phyloP scores from a whole-genome alignment of 768 basidiomycete genomes.

The Sarcomyxa edulis region DNA sequence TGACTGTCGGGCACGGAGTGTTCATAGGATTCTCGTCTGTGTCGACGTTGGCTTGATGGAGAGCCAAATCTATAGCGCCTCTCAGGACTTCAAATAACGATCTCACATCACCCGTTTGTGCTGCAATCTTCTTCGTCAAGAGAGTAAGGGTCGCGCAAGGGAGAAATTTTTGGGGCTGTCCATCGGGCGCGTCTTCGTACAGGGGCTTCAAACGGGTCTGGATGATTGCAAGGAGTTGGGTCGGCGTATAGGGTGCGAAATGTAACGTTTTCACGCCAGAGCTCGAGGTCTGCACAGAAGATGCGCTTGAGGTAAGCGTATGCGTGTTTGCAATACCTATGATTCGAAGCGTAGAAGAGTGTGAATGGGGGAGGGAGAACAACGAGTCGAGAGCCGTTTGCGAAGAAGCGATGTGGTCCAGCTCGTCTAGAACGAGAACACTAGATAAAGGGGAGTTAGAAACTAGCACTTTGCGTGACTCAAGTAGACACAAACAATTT shows the following conservation, averaged over 20 bases:
- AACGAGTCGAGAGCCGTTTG: slow-evolving; percentile 53
- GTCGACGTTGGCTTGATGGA: slow-evolving; percentile 15
- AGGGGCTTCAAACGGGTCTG: slow-evolving; percentile 56
- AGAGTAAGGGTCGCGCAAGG: slow-evolving; percentile 60
- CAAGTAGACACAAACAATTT: slow-evolving; percentile 44
- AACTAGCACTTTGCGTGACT: slow-evolving; percentile 1
- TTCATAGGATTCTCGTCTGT: slow-evolving; percentile 30
- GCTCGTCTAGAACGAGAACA: slow-evolving; percentile 78
- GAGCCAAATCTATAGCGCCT: slow-evolving; percentile 69
- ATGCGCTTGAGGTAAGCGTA: slow-evolving; percentile 58
- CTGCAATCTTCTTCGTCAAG: slow-evolving; percentile 75
- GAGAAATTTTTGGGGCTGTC: slow-evolving; percentile 48
- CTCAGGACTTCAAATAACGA: slow-evolving; percentile 76
- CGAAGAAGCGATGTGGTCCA: slow-evolving; percentile 74
- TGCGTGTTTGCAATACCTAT: slow-evolving; percentile 90
- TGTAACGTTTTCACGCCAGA: slow-evolving; percentile 60
- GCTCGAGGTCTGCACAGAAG: slow-evolving; percentile 8
- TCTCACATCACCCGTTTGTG: slow-evolving; percentile 79
- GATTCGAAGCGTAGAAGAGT: slow-evolving; percentile 52
- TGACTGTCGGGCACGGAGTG: slow-evolving; percentile 38
- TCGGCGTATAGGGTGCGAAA: slow-evolving; percentile 73
- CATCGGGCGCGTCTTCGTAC: slow-evolving; percentile 27
- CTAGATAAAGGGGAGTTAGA: slow-evolving; percentile 29
- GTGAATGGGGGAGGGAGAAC: slow-evolving; percentile 60
- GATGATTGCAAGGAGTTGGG: slow-evolving; percentile 67